Base-by-base conservation (phyloP, 192 early-diverging fungal species). In the Chytriomyces hyalinus region DNA sequence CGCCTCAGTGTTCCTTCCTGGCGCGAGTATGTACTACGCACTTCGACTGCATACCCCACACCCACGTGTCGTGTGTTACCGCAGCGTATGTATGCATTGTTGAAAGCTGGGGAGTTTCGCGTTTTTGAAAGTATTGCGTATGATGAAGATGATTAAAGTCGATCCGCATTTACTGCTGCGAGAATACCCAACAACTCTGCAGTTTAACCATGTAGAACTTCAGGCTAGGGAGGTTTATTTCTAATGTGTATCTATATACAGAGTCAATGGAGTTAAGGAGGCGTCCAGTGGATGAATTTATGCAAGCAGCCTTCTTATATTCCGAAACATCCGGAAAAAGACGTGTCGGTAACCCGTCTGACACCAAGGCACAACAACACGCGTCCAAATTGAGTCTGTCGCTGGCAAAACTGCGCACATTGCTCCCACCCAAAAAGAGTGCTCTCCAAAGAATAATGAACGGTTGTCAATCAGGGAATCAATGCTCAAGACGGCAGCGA, bases 11-110 rank as follows among this genome's bases (percentile, higher is more conserved):
- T 81, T 22, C 89, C 92, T 6, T 83, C 84, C 8, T 83, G 73
- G 22, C 84, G 83, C 48, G 91, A 92, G 77, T 91, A 84, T 75
- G 70, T 91, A 74, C 87, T 49, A 82, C 85, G 48, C 75, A 69
- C 22, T 76, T 73, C 5, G 80, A 73, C 26, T 61, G 76, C 48
- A 8, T 68, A 70, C 22, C 73, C 77, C 28, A 50, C 53, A 15
- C 45, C 44, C 11, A 67, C 46, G 5, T 68, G 63, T 45, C 59
- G 78, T 24, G 49, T 57, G 48, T 65, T 81, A 45, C 78, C 81
- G 45, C 83, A 87, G 68, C 73, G 83, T 22, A 80, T 85, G 70
- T 89, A 85, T 78, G 78, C 76, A 26, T 65, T 84, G 44, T 36
- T 85, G 53, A 79, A 82, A 60, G 85, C 86, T n/a, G 80, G 84